Base-by-base conservation (phyloP, 1,139 yeast genomes). In the Groenewaldozyma sp. region DNA sequence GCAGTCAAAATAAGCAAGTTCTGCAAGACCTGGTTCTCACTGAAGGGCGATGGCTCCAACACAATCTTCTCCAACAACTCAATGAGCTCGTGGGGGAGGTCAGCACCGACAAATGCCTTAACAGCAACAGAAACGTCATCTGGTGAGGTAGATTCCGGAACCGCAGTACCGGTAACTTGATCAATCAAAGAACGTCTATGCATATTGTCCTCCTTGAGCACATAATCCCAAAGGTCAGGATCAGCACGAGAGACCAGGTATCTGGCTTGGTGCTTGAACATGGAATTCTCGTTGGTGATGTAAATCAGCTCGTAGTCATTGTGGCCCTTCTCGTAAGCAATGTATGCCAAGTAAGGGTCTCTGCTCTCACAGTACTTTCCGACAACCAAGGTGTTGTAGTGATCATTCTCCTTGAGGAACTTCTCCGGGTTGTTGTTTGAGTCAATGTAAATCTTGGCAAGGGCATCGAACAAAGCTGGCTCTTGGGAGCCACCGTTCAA, bases 331-430 rank as follows among this genome's bases (percentile, higher is more conserved):
- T 94, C 94, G 63, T 91, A 91, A 41, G 95, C 94, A 65, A 91
- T 91, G 63, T 86, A 91, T 16, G 98, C 99, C 62, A 91, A 72
- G 67, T 86, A 91, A 46, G 99, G 99, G 59, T 91, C 99, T 64
- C 98, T 82, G 76, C 86, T 91, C 65, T 93, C 99, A 74, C 99
- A 93, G 71, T 91, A 91, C 60, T 80, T 87, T 72, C 98, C 99
- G 53, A 91, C 96, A 53, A 82, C 83, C 52, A 84, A 70, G 20
- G 98, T 82, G 64, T 91, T 94, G 66, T 93, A 91, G 57, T 75
- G 72, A 54, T 78, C 72, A 62, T 91, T 93, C 63, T 91, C 98
- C 62, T 79, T 81, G 68, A 91, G 74, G 70, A 93, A 93, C 64
- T 87, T 87, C 62, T 91, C 98, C 34, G 99, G 98, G 51, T 88